These are phyloP conservation scores for Carallia brachiata DNA, from an alignment of 345 rosid species.

Conservation along the genomic window DNA sequence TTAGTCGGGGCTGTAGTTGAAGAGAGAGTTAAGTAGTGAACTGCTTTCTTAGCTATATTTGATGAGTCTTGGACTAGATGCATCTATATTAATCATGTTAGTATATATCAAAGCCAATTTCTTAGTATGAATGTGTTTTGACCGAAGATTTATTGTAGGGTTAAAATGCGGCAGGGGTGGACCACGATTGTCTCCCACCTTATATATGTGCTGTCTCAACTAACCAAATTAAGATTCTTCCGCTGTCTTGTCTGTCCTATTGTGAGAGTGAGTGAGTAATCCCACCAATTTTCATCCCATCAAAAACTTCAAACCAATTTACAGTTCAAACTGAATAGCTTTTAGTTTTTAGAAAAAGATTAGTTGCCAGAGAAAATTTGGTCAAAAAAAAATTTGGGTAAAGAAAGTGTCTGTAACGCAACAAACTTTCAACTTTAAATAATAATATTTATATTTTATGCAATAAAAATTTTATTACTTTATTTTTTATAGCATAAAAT, in stretches of 20 bases:
- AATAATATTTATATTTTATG: too few species aligned
- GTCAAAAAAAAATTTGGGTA: too few species aligned
- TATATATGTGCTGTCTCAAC: constrained; percentile 19
- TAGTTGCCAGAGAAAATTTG: too few species aligned
- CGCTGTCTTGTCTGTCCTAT: constrained; percentile 35
- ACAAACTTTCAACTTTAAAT: too few species aligned
- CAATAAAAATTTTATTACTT: too few species aligned
- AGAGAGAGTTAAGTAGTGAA: too few species aligned
- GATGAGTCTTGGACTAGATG: constrained; percentile 23
- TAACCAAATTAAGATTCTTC: constrained; percentile 31
- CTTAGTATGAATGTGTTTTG: constrained; percentile 22
- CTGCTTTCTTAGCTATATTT: not conserved
- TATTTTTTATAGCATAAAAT: too few species aligned
- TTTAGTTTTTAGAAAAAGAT: not conserved
- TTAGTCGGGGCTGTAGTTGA: not conserved
- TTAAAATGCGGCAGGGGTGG: constrained; percentile 43
- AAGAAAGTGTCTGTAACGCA: too few species aligned
- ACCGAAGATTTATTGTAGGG: constrained; percentile 37
- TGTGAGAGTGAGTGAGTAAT: constrained; percentile 24
- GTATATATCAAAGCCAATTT: constrained; percentile 17
- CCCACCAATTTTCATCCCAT: constrained; percentile 27
- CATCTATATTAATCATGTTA: constrained; percentile 7
- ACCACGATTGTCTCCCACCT: constrained; percentile 51
- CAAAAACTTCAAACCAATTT: constrained; percentile 11
- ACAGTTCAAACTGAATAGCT: constrained; percentile 29